A percentile compares a stretch with the other conserved stretches of the same genome.
Conservation (phyloP, 192 early-diverging fungal genomes). For the Coemansia sp. region DNA sequence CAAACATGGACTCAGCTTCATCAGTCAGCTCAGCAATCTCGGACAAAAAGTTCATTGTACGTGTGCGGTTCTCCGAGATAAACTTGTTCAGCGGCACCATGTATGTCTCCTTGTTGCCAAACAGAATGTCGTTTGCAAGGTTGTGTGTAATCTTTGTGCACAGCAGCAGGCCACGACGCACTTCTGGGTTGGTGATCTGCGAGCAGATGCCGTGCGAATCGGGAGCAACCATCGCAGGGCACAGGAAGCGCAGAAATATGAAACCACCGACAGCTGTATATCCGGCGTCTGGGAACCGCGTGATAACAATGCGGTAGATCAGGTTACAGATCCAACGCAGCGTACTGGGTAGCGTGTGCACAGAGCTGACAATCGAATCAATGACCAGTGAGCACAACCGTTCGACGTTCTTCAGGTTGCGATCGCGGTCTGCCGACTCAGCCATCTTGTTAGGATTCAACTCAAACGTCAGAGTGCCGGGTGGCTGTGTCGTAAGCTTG, state of each 20-base stretch:
- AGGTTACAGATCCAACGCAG: conserved; percentile 83
- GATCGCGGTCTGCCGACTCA: conserved; percentile 64
- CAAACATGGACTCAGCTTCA: conserved; percentile 45
- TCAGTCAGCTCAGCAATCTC: conserved; percentile 67
- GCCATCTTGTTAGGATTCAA: conserved; percentile 78
- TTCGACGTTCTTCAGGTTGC: conserved; percentile 79
- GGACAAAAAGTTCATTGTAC: conserved; percentile 76
- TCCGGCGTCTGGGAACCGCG: conserved; percentile 81
- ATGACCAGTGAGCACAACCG: conserved; percentile 75
- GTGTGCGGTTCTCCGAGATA: conserved; percentile 76
- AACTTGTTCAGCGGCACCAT: conserved; percentile 93
- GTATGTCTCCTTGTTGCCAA: conserved; percentile 92
- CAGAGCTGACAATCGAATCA: conserved; percentile 79
- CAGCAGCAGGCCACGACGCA: conserved; percentile 84
- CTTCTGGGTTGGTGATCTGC: conserved; percentile 64
- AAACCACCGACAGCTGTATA: conserved; percentile 91
- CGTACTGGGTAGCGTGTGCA: conserved; percentile 63
- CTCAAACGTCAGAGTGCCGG: conserved; percentile 82
- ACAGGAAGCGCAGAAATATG: conserved; percentile 93
- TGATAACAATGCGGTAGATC: conserved; percentile 73
- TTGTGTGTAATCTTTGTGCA: conserved; percentile 97
- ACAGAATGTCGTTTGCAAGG: conserved; percentile 91
- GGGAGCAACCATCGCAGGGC: conserved; percentile 92
- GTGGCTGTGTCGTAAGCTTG: conserved; percentile 63
- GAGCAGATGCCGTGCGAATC: conserved; percentile 76